Base-by-base conservation (phyloP, 2,329 filamentous ascomycete species). In the Periconia sp. region DNA sequence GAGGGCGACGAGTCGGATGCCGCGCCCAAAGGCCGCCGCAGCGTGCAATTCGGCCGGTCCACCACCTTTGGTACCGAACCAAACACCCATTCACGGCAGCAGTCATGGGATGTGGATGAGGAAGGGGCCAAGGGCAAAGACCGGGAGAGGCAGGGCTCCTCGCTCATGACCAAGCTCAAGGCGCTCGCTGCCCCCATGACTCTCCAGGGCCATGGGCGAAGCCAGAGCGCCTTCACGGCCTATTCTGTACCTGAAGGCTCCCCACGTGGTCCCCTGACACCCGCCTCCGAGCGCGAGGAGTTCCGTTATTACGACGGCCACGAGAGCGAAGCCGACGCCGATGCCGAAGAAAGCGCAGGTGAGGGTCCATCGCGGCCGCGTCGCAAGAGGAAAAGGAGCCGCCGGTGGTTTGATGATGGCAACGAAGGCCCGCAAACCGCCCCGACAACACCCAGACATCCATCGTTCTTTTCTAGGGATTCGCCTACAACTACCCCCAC, bases 271-370 rank as follows among this genome's bases (percentile, higher is more conserved):
- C 76, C 74, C 18, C 67, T 76, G 19, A 79, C 79, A 0, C 79
- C 80, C 6, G 72, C 72, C 15, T 78, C 77, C n/a, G 80, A 82
- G 63, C 73, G 77, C 56, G 76, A 76, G 27, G 76, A 79, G 27
- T 66, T 69, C 14, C 73, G 71, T 2, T 73, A 77, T 85, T 58
- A 82, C 82, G 82, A 83, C 54, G 43, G 27, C 13, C 82, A 68
- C 23, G 85, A 84, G 18, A 90, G 86, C 69, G 90, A 92, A 70
- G 85, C 81, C 14, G 87, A 89, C 65, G 87, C 89, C 1, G 91
- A 94, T 70, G 90, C 88, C 1, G 92, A 96, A 69, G 91, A 94
- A 69, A 96, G 91, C 43, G 90, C 87, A 0, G 91, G 92, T 49
- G 92, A 96, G 56, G 75, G 74, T 13, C 69, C 71, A 6, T 71